Conservation (phyloP, 345 rosid genomes). For the Brassica nigra region DNA sequence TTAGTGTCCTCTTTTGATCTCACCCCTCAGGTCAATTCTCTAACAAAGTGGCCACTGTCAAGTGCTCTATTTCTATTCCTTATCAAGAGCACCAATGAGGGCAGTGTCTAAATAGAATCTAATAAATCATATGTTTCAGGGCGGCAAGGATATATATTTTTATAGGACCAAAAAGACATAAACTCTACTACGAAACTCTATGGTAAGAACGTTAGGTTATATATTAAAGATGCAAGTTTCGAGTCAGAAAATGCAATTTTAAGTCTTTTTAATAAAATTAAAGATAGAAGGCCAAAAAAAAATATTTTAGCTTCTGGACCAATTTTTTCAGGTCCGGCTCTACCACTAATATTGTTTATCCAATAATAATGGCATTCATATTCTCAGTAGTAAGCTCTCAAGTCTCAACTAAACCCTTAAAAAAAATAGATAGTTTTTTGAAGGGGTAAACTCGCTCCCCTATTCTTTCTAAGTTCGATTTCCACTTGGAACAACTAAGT, state of each 20-base stretch:
- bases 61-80: slow-evolving; percentile 9
- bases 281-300: no score
- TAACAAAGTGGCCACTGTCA: not conserved
- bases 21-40: not conserved
- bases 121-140: no score
- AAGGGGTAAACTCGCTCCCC: not conserved
- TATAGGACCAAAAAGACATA: no score
- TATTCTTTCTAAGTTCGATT: not conserved
- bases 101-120: no score
- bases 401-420: not conserved
- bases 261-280: no score
- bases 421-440: not conserved
- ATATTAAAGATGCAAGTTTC: no score
- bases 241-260: no score
- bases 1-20: not conserved
- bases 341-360: not conserved
- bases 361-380: not conserved
- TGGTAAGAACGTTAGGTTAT: no score
- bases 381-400: not conserved
- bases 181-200: no score
- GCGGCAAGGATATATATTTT: no score
- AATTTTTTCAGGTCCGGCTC: no score
- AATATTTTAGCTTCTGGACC: no score
- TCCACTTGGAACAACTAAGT: not conserved
- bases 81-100: not conserved